phyloP scores from a whole-genome alignment of 352 stramenopile genomes.

The Paralagenidium karlingii region DNA sequence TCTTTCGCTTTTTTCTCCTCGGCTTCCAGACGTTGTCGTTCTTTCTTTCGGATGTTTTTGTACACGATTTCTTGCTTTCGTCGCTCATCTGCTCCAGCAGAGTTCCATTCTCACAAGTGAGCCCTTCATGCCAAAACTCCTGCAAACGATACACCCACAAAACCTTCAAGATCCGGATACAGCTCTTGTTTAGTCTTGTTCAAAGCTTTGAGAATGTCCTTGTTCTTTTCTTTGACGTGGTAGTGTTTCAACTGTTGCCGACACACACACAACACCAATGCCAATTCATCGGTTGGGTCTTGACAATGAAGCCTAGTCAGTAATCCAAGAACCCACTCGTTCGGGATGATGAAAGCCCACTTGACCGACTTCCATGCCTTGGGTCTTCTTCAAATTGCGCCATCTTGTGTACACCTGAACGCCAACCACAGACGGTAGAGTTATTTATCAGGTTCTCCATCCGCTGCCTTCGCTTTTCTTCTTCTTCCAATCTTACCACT shows the following conservation, averaged over 20 bases:
- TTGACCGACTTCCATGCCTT: slow-evolving; percentile 85
- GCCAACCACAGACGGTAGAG: no score
- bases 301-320: background rate
- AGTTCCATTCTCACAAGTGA: background rate
- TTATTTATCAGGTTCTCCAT: no score
- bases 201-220: slow-evolving; percentile 76
- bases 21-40: slow-evolving; percentile 35
- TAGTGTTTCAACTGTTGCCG: slow-evolving; percentile 43
- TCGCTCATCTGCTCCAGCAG: slow-evolving; percentile 28
- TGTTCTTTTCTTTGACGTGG: slow-evolving; percentile 71
- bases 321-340: slow-evolving; percentile 14
- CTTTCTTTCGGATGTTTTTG: slow-evolving; percentile 58
- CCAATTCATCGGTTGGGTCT: slow-evolving; percentile 7
- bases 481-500: no score
- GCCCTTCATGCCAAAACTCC: no score
- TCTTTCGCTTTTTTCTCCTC: slow-evolving; percentile 35
- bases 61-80: slow-evolving; percentile 52
- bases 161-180: slow-evolving; percentile 70
- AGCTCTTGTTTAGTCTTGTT: slow-evolving; percentile 77
- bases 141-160: no score
- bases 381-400: slow-evolving; percentile 87
- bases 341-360: slow-evolving; percentile 75
- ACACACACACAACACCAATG: slow-evolving; percentile 3
- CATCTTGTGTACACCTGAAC: slow-evolving; percentile 89
- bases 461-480: no score